Evolutionary conservation across 768 basidiomycete genomes (phyloP).

Genomic region (Lentinula edodes): DNA sequence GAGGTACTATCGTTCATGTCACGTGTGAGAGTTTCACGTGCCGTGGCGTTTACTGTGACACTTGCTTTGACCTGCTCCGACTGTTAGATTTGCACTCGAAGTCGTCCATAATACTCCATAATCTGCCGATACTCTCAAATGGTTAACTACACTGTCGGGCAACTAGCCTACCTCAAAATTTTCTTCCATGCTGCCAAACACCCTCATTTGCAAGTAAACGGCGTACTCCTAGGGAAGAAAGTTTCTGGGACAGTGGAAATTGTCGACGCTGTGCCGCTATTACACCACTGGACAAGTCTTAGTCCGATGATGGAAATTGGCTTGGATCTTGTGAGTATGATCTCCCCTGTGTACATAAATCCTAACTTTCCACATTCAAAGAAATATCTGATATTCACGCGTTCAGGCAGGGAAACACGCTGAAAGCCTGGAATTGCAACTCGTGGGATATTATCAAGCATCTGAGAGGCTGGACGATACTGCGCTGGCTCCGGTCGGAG

Average conservation of each 20-base stretch:
- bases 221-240: conserved; percentile 64
- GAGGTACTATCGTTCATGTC: too few species aligned
- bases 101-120: too few species aligned
- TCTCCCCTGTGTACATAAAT: not conserved
- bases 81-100: too few species aligned
- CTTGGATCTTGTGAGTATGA: conserved; percentile 59
- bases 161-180: conserved; percentile 66
- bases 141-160: conserved; percentile 47
- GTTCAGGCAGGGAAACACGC: conserved; percentile 47
- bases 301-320: conserved; percentile 87
- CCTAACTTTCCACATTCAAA: not conserved
- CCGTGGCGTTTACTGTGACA: too few species aligned
- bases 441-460: conserved; percentile 78
- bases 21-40: too few species aligned
- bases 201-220: conserved; percentile 70
- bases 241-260: conserved; percentile 35
- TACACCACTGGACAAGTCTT: conserved; percentile 82
- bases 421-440: conserved; percentile 38
- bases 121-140: conserved; percentile 7
- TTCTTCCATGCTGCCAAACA: conserved; percentile 79
- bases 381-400: conserved; percentile 1
- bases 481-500: conserved; percentile 59
- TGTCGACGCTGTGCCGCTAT: conserved; percentile 66
- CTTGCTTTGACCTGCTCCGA: too few species aligned
- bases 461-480: conserved; percentile 58